Evolutionary conservation across 163 green algal species (phyloP), one percentile per base, ranked within the genome.

Genomic region (Botryococcus braunii): DNA sequence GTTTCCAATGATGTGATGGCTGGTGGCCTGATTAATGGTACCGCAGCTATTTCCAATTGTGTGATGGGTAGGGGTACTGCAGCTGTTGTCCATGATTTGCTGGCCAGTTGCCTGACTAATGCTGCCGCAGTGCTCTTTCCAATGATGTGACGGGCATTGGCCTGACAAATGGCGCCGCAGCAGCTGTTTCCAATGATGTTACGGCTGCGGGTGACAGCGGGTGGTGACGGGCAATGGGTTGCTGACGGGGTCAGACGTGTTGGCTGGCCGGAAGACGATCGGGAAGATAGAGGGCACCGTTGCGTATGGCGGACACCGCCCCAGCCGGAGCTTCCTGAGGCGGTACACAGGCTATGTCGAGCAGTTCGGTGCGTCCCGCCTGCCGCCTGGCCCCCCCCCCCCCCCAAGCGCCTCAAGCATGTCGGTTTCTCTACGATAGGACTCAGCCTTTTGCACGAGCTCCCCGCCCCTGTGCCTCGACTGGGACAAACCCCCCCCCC

Each of bases 341-440:
- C 70, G 82, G 13, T 79, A 88, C 74, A 92, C 87, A 1, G 82
- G 75, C 27, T 88, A 86, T 56, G 79, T 86, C 13, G 79, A 86
- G 70, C 79, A 86, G 50, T 70, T 63, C 49, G 80, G 82, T 70
- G n/a, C 11, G 4, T 62, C 37, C 17, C 52, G 17, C 46, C 46
- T 55, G 17, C 46, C 17, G 17, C 46, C 21, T 55, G 17, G 46
- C 46, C 46, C 17, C 17, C 17, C 17, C 46, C 21, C 17, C 17
- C 17, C 17, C 21, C 46, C 46, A 55, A 27, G 46, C 46, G 46
- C 17, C 21, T 17, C 46, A 55, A 21, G 17, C 46, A 27, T 55
- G 46, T 29, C 46, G 17, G 17, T 29, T 21, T 21, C 21, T 55
- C 17, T 21, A 55, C 17, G 46, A 17, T 55, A 27, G 46, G 17